Evolutionary conservation across 345 rosid species (phyloP), one percentile per base, ranked within the genome.

Genomic region (Eucalyptus curtisii): DNA sequence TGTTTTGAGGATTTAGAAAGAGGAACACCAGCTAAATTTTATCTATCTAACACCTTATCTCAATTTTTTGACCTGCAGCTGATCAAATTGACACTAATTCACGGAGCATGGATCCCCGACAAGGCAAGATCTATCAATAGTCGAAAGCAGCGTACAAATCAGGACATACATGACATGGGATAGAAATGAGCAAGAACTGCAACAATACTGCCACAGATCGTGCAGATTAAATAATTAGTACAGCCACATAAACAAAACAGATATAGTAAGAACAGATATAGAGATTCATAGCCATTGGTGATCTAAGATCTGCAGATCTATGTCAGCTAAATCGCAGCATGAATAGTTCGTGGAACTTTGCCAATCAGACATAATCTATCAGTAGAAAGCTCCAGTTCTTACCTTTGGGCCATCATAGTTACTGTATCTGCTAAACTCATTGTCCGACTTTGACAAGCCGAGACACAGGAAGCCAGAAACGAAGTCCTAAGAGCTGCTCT

Each of bases 401-500:
- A 95, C 99, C 99, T 96, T 91, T 95, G 97, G 89, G 98, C 98
- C 99, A 97, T 97, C 47, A 97, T 96, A 80, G 96, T 93, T 33
- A 97, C 98, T 48, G 98, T 96, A 92, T 97, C 99, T 50, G 96
- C 93, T 53, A 96, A 96, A 91, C 97, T 95, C 94, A 95, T 92
- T 6, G 96, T 95, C 87, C 96, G 94, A 90, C 96, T 96, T 90
- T 93, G 99, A 92, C 99, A 97, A 48, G 99, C 98, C 6, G 99
- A 97, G 90, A 96, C 99, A 87, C 99, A 97, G 5, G 99, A 96
- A 86, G 99, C 99, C 87, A 97, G 95, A 95, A 97, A 97, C 1
- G 99, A 97, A 90, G 99, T 96, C 90, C 99, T 94, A 57, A 97
- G 96, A 40, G 97, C 97, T 88, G 99, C 99, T 97, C 99, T 95